Conservation (phyloP, 768 basidiomycete species). For the Suillus variegatus region DNA sequence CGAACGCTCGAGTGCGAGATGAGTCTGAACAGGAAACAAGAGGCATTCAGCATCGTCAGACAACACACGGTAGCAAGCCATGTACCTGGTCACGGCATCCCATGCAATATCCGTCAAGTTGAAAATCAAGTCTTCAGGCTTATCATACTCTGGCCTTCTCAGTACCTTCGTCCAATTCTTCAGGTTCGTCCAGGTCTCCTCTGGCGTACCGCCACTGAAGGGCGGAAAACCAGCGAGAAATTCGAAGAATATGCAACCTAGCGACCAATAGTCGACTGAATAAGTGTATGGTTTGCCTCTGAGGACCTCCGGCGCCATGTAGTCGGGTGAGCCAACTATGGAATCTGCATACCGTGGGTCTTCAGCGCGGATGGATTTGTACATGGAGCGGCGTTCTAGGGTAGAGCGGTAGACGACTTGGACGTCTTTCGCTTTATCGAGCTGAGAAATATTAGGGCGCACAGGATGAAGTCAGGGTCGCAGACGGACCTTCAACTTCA, state of each 20-base stretch:
- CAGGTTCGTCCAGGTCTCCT: slow-evolving; percentile 98
- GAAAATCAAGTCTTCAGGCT: slow-evolving; percentile 95
- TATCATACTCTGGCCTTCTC: slow-evolving; percentile 91
- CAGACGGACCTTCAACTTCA: slow-evolving; percentile 79
- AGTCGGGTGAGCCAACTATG: slow-evolving; percentile 97
- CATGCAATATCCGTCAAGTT: slow-evolving; percentile 92
- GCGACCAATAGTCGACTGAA: slow-evolving; percentile 97
- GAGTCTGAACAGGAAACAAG: slow-evolving; percentile 46
- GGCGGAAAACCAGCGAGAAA: slow-evolving; percentile 97
- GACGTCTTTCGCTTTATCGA: slow-evolving; percentile 96
- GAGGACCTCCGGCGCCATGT: slow-evolving; percentile 95
- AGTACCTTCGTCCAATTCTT: slow-evolving; percentile 97
- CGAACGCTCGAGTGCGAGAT: slow-evolving; percentile 87
- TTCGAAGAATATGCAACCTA: slow-evolving; percentile 98
- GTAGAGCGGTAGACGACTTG: slow-evolving; percentile 89
- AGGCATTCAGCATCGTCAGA: slow-evolving; percentile 6
- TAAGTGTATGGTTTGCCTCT: slow-evolving; percentile 94
- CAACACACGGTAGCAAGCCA: background rate
- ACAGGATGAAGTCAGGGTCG: background rate
- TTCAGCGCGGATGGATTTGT: slow-evolving; percentile 86
- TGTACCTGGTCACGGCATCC: slow-evolving; percentile 88
- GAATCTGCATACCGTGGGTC: slow-evolving; percentile 96
- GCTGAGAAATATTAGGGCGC: slow-evolving; percentile 44
- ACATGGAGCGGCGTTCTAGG: slow-evolving; percentile 91
- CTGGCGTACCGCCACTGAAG: slow-evolving; percentile 92